Base-by-base conservation (phyloP, 2,329 filamentous ascomycete genomes). In the Mariannaea sp. region DNA sequence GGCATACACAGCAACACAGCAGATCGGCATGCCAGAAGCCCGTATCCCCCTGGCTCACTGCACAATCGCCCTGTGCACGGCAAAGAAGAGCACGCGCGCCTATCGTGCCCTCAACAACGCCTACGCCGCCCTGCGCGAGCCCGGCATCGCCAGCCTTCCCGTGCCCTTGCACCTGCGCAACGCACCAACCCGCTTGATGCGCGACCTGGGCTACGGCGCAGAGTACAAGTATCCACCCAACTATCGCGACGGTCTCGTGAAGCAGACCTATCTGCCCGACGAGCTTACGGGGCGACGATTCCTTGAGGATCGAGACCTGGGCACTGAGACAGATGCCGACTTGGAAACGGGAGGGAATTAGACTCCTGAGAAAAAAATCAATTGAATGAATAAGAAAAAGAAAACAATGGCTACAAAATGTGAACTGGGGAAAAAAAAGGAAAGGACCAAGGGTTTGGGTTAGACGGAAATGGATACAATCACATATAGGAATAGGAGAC, bases 201-300 rank as follows among this genome's bases (percentile, higher is more conserved):
- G 92, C 65, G 93, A 97, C 62, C 75, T 97, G 61, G 93, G 91
- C 0, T 96, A 92, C 67, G 92, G 92, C 1, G 87, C 85, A 43
- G 89, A 92, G 69, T 99, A 99, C 73, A 97, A 97, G 72, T 97
- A 99, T 68, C 96, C 96, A 62, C 94, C 94, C 0, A 90, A 96
- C 62, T 99, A 93, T 67, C 74, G 82, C 44, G 85, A 92, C 56
- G 94, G 94, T 0, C 83, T 77, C 62, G 93, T 97, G 1, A 81
- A 78, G 58, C 94, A 99, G 75, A 88, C 92, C 19, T 99, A 97
- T 72, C 72, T 99, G n/a, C 94, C 94, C 0, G 87, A 90, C 9
- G 82, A 82, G 49, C 71, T 99, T 7, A 70, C 77, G 29, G 91
- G 87, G 0, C 80, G 88, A 41, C 77, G 66, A 16, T 97, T 97